Base-by-base conservation (phyloP, 768 basidiomycete species). In the Lactarius sanguifluus region DNA sequence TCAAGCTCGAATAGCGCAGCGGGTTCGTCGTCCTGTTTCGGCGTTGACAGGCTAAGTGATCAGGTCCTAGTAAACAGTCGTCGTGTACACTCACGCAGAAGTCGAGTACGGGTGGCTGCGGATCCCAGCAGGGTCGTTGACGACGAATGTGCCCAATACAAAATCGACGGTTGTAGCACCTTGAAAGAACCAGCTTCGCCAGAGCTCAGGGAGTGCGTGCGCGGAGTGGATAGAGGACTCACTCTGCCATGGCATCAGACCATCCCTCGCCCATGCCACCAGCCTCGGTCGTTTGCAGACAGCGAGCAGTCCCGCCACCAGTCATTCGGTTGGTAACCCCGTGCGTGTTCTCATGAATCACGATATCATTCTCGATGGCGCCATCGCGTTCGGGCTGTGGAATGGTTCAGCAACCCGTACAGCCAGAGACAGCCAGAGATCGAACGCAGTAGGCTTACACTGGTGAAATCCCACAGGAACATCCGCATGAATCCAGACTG, bases 251-350 rank as follows among this genome's bases (percentile, higher is more conserved):
- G 10, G 73, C 62, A 74, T 87, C 87, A 2, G 83, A 83, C 86
- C 86, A 89, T 20, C 85, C 87, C 74, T 90, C 88, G 52, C 87
- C 87, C 81, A 89, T 81, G 16, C 87, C 88, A 25, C 85, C 84
- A 3, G 87, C 79, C 72, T 89, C 88, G 38, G 79, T 79, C 32
- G 81, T 85, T 72, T 87, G 84, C 66, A 89, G 76, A 77, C 88
- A 89, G 16, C 85, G 77, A 47, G 82, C 83, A 32, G 82, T 82
- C 25, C 82, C 83, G 41, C 84, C 82, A 20, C 84, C 84, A 13
- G 82, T 84, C 77, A 85, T 75, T 18, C 70, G 76, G 69, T 75
- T 76, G 20, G 75, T 77, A 71, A 76, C 56, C 52, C 75, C 73
- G 71, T 79, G 74, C 67, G 76, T 61, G 59, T 72, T 79, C 74